Evolutionary conservation across 169 alveolate genomes (phyloP).

Genomic region (Besnoitia besnoiti): DNA sequence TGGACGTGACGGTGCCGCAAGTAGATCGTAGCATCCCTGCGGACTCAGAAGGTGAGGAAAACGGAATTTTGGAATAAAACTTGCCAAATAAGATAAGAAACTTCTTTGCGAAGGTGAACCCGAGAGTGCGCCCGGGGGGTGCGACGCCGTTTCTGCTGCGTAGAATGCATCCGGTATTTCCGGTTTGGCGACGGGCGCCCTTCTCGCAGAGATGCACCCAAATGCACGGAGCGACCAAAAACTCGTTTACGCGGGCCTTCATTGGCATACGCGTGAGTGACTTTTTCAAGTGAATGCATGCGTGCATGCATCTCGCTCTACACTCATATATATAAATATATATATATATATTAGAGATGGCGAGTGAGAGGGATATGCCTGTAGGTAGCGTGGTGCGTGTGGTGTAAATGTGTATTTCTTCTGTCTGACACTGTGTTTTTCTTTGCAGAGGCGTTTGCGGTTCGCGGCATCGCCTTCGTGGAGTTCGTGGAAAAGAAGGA

Average conservation of each 20-base stretch:
- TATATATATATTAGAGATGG: background rate
- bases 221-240: too few relatives aligned
- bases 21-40: slow-evolving; percentile 45
- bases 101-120: background rate
- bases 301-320: too few relatives aligned
- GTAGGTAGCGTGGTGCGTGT: background rate
- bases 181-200: too few relatives aligned
- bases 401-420: background rate
- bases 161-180: too few relatives aligned
- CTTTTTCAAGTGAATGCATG: too few relatives aligned
- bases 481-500: slow-evolving; percentile 43
- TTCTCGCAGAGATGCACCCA: too few relatives aligned
- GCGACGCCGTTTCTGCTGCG: background rate
- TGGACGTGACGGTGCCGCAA: slow-evolving; percentile 33
- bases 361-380: background rate
- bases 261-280: too few relatives aligned
- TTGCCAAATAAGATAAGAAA: too few relatives aligned
- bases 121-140: background rate
- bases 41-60: slow-evolving; percentile 40
- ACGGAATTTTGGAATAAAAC: background rate
- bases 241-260: too few relatives aligned
- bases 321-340: too few relatives aligned
- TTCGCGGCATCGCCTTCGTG: slow-evolving; percentile 55
- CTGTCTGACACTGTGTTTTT: background rate
- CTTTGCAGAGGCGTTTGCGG: slow-evolving; percentile 5